Evolutionary conservation across 495 filamentous ascomycete species (phyloP).

Genomic region (Tuber umbilicatum): DNA sequence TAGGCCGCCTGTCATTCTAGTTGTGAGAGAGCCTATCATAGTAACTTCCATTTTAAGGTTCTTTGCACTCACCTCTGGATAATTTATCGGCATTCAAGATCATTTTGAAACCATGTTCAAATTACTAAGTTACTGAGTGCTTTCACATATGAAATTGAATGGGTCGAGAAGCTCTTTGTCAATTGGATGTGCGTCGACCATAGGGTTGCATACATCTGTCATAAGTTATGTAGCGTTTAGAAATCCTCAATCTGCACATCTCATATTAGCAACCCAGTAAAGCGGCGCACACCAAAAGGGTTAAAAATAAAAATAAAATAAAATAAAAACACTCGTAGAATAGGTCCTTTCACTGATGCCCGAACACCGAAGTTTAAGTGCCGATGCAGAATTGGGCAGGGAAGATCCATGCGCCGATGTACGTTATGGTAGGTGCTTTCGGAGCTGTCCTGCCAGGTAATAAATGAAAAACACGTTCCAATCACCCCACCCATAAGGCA

Average conservation of each 20-base stretch:
- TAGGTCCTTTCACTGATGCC: not conserved
- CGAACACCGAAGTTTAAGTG: not conserved
- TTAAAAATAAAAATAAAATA: no score
- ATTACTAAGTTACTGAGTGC: not conserved
- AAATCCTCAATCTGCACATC: not conserved
- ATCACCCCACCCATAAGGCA: not conserved
- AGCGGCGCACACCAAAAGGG: not conserved
- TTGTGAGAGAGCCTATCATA: not conserved
- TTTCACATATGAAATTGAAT: not conserved
- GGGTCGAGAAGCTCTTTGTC: not conserved
- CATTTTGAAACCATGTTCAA: not conserved
- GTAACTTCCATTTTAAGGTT: not conserved
- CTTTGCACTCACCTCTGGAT: not conserved
- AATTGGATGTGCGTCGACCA: not conserved
- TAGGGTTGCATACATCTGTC: not conserved
- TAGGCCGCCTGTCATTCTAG: not conserved
- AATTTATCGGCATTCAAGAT: not conserved
- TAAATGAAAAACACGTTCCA: not conserved
- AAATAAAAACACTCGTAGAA: not conserved
- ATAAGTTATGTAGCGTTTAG: not conserved
- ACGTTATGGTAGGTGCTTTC: not conserved
- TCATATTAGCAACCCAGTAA: not conserved
- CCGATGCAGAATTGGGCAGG: not conserved
- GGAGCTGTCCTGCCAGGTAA: not conserved
- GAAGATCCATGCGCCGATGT: not conserved